Evolutionary conservation across 345 rosid genomes (phyloP).

Genomic region (Pistacia atlantica): DNA sequence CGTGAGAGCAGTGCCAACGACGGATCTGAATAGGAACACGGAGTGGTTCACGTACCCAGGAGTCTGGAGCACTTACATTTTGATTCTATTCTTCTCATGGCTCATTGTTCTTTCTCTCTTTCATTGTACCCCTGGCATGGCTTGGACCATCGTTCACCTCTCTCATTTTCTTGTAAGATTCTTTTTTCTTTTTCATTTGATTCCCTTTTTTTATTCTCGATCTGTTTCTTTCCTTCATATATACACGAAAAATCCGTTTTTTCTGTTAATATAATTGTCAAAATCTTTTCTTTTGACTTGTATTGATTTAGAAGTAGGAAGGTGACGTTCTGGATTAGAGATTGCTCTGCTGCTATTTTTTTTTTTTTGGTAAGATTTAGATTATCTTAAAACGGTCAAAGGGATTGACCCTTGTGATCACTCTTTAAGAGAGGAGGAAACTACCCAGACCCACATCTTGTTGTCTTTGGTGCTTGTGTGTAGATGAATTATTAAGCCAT

Average conservation of each 20-base stretch:
- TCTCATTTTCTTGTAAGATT: slow-evolving; percentile 56
- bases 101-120: slow-evolving; percentile 65
- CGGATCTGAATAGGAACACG: slow-evolving; percentile 90
- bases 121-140: slow-evolving; percentile 74
- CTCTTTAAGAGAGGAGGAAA: too few relatives aligned
- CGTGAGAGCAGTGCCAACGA: slow-evolving; percentile 68
- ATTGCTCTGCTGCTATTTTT: background rate
- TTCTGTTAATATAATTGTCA: too few relatives aligned
- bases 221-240: background rate
- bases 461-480: too few relatives aligned
- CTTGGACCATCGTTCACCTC: slow-evolving; percentile 86
- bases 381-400: background rate
- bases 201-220: background rate
- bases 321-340: background rate
- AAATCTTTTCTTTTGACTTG: too few relatives aligned
- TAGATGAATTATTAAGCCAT: too few relatives aligned
- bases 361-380: background rate
- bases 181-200: background rate
- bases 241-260: too few relatives aligned
- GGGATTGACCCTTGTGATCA: background rate
- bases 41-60: slow-evolving; percentile 93
- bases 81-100: slow-evolving; percentile 77
- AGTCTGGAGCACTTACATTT: slow-evolving; percentile 79
- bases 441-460: too few relatives aligned
- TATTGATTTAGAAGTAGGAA: background rate